phyloP scores from a whole-genome alignment of 2,329 filamentous ascomycete species.

The Exophiala oligosperma region DNA sequence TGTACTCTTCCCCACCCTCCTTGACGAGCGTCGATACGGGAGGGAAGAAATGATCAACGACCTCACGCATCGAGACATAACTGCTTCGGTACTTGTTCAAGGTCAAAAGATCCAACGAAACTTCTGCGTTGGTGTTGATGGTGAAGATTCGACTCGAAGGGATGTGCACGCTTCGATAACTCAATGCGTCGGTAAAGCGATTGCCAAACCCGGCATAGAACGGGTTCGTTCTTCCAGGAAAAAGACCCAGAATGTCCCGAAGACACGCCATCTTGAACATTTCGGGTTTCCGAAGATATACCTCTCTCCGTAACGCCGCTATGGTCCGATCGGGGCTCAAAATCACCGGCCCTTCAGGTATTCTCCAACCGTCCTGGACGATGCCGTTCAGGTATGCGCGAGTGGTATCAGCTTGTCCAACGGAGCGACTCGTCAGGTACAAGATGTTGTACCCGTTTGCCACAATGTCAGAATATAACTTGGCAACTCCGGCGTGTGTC shows the following conservation, averaged over 20 bases:
- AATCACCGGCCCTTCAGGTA: constrained; percentile 91
- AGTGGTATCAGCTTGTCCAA: constrained; percentile 90
- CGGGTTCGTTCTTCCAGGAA: constrained; percentile 72
- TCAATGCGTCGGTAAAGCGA: constrained; percentile 90
- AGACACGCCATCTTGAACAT: constrained; percentile 99
- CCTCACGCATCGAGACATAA: constrained; percentile 94
- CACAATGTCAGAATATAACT: constrained; percentile 93
- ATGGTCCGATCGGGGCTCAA: constrained; percentile 94
- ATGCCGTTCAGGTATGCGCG: constrained; percentile 87
- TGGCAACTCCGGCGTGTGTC: constrained; percentile 95
- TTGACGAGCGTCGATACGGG: constrained; percentile 84
- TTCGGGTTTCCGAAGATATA: constrained; percentile 94
- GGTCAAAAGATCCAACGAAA: constrained; percentile 83
- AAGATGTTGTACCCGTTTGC: constrained; percentile 98
- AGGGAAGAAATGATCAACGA: constrained; percentile 98
- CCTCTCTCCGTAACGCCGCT: constrained; percentile 84
- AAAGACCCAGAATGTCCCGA: constrained; percentile 87
- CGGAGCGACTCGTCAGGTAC: constrained; percentile 91
- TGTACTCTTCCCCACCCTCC: constrained; percentile 89
- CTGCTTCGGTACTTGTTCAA: constrained; percentile 95
- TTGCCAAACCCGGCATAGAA: constrained; percentile 99
- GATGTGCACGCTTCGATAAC: constrained; percentile 93
- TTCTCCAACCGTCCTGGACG: constrained; percentile 77
- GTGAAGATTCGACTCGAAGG: constrained; percentile 94
- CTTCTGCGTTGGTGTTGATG: constrained; percentile 96